Percentiles rank a stretch among this genome's conserved stretches.
Conservation (phyloP, 2,329 filamentous ascomycete species). For the Alternaria novae-zelandiae region DNA sequence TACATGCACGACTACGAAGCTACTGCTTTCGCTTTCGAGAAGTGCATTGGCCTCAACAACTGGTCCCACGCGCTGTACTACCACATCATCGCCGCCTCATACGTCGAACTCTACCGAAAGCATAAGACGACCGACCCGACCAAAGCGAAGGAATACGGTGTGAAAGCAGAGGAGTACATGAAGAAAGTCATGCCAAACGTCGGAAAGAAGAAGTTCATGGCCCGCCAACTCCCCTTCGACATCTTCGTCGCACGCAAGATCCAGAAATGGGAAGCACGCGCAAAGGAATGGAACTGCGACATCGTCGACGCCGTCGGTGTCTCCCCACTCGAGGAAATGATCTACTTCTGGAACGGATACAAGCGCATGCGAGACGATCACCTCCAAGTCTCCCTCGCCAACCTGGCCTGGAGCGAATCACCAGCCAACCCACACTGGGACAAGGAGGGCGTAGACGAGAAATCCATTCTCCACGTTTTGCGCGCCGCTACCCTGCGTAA, state of each 20-base stretch:
- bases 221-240: conserved; percentile 87
- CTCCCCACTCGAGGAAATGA: conserved; percentile 86
- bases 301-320: conserved; percentile 82
- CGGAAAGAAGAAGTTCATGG: conserved; percentile 90
- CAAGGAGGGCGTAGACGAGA: conserved; percentile 63
- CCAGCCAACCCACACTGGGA: conserved; percentile 57
- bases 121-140: conserved; percentile 49
- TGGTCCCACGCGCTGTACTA: conserved; percentile 92
- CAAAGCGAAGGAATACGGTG: conserved; percentile 53
- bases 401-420: conserved; percentile 72
- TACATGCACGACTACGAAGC: conserved; percentile 77
- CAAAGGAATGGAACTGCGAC: conserved; percentile 66
- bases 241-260: conserved; percentile 83
- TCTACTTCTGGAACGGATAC: conserved; percentile 89
- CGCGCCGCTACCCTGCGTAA: conserved; percentile 70
- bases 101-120: conserved; percentile 81
- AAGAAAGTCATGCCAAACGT: conserved; percentile 74
- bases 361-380: conserved; percentile 76
- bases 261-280: conserved; percentile 83
- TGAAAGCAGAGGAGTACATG: conserved; percentile 70
- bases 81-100: conserved; percentile 80
- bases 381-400: conserved; percentile 66
- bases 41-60: conserved; percentile 65
- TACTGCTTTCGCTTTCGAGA: conserved; percentile 76
- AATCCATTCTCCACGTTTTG: conserved; percentile 70